phyloP scores from a whole-genome alignment of 2,329 filamentous ascomycete genomes.

The Pseudogymnoascus destructans region DNA sequence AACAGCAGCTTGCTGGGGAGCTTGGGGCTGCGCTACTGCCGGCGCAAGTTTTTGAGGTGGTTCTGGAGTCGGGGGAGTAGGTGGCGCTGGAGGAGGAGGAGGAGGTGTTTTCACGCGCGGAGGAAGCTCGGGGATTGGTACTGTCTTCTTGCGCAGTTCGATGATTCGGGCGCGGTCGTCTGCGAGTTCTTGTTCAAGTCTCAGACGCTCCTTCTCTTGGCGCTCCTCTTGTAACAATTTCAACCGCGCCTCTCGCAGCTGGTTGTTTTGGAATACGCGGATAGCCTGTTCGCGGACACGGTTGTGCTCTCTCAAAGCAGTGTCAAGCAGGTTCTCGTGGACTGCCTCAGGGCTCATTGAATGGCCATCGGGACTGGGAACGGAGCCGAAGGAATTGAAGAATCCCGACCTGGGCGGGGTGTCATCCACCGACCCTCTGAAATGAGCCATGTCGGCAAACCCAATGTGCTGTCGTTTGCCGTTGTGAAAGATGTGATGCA shows the following conservation, averaged over 20 bases:
- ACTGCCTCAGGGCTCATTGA: slow-evolving; percentile 10
- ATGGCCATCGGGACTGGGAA: slow-evolving; percentile 4
- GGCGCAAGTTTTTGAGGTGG: slow-evolving; percentile 6
- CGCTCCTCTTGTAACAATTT: slow-evolving; percentile 9
- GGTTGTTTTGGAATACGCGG: slow-evolving; percentile 35
- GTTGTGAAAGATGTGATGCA: not conserved
- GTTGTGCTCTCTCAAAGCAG: slow-evolving; percentile 53
- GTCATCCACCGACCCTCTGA: not conserved
- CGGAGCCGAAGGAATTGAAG: slow-evolving; percentile 1
- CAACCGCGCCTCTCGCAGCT: slow-evolving; percentile 28
- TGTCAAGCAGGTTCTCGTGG: slow-evolving; percentile 44
- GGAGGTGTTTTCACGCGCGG: slow-evolving; percentile 5
- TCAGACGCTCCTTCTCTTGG: slow-evolving; percentile 9
- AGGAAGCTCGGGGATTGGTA: slow-evolving; percentile 20
- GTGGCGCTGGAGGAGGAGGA: not conserved
- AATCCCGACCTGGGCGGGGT: slow-evolving; percentile 4
- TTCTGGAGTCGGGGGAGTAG: not conserved
- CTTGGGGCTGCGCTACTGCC: not conserved
- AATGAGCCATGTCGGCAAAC: not conserved
- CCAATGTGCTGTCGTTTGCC: not conserved
- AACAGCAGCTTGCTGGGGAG: slow-evolving; percentile 11
- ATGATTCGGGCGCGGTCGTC: slow-evolving; percentile 15
- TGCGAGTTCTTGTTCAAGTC: slow-evolving; percentile 9
- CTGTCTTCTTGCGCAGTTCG: slow-evolving; percentile 27
- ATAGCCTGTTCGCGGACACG: slow-evolving; percentile 43